Evolutionary conservation across 352 stramenopile species (phyloP).

Genomic region (Sclerospora graminicola): DNA sequence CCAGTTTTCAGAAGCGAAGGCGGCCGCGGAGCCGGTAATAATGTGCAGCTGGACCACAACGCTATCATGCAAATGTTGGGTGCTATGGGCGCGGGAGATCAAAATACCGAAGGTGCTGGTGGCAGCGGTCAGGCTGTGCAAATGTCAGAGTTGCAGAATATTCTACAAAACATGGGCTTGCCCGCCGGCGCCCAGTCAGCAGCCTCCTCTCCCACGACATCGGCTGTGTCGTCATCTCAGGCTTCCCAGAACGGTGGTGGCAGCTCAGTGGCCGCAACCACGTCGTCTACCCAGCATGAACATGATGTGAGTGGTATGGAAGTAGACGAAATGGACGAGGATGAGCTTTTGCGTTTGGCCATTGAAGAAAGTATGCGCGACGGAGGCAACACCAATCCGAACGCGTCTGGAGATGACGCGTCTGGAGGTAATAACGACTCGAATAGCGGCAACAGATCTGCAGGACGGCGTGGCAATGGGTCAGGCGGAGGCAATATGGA

Average conservation of each 20-base stretch:
- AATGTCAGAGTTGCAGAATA: conserved; percentile 84
- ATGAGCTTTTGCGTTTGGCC: conserved; percentile 72
- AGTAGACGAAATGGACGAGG: conserved; percentile 81
- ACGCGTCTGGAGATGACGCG: conserved; percentile 10
- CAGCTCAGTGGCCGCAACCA: conserved; percentile 59
- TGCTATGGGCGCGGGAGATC: conserved; percentile 65
- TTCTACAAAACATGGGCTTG: conserved; percentile 83
- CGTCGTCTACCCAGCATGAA: conserved; percentile 59
- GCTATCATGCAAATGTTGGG: conserved; percentile 88
- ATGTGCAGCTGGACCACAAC: conserved; percentile 83
- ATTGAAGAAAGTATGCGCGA: conserved; percentile 86
- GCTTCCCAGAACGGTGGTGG: conserved; percentile 54
- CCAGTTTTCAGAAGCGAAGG: conserved; percentile 24
- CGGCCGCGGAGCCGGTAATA: conserved; percentile 25
- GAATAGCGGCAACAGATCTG: conserved; percentile 19
- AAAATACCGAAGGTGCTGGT: conserved; percentile 20
- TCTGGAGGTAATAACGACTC: conserved; percentile 39
- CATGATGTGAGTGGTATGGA: conserved; percentile 75
- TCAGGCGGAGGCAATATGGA: conserved; percentile 30
- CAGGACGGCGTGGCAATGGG: conserved; percentile 15
- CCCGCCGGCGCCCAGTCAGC: conserved; percentile 49
- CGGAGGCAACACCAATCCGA: conserved; percentile 29
- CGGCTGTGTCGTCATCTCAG: conserved; percentile 66
- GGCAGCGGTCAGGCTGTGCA: conserved; percentile 49
- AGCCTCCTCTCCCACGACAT: conserved; percentile 62